Conservation (phyloP, 2,329 filamentous ascomycete species). For the Purpureocillium takamizusanense region DNA sequence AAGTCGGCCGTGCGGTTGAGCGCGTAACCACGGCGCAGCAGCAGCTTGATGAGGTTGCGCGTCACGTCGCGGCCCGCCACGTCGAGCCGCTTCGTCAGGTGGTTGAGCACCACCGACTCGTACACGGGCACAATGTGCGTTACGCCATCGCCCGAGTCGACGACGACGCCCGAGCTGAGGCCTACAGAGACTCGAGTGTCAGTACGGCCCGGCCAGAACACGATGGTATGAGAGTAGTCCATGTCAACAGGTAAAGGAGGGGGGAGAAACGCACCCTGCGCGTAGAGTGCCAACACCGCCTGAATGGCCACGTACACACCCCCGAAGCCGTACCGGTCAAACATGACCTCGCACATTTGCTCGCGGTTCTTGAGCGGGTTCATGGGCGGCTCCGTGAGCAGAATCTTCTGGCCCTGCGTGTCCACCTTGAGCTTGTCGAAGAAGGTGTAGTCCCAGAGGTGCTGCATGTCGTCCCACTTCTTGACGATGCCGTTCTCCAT, state of each 20-base stretch:
- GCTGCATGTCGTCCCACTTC: conserved; percentile 99
- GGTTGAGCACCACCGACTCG: conserved; percentile 95
- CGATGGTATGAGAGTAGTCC: no score
- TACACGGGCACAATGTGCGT: conserved; percentile 98
- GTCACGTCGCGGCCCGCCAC: conserved; percentile 96
- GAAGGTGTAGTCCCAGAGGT: conserved; percentile 99
- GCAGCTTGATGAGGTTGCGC: conserved; percentile 92
- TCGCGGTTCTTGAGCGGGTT: conserved; percentile 95
- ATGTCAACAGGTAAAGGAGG: not conserved
- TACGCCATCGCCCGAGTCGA: conserved; percentile 96
- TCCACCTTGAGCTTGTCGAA: conserved; percentile 94
- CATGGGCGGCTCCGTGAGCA: conserved; percentile 95
- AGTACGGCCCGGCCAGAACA: no score
- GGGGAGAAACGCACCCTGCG: conserved; percentile 60
- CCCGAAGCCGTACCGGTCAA: conserved; percentile 91
- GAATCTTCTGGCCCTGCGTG: conserved; percentile 86
- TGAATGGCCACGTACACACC: conserved; percentile 98
- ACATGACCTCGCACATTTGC: conserved; percentile 99
- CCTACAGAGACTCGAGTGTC: no score
- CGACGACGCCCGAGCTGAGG: conserved; percentile 89
- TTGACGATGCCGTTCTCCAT: conserved; percentile 99
- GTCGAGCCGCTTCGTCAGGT: conserved; percentile 87
- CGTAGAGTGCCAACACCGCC: conserved; percentile 90
- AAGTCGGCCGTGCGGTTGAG: conserved; percentile 98
- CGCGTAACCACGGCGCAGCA: conserved; percentile 88